These are phyloP conservation scores for Didymella glomerata DNA, from an alignment of 2,329 filamentous ascomycete species.

Conservation along the genomic window DNA sequence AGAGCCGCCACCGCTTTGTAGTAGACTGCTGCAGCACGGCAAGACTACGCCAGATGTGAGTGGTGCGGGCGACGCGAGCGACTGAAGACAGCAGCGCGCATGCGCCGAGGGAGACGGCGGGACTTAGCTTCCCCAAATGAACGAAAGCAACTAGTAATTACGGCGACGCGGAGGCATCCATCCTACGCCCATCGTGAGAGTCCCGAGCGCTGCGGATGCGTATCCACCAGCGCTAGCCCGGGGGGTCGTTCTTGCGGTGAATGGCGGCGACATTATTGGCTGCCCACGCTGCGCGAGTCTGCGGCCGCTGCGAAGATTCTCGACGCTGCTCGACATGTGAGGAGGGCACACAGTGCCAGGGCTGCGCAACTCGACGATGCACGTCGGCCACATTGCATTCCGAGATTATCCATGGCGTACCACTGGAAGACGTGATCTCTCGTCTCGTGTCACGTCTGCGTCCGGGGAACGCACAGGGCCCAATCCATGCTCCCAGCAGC, in stretches of 20 bases:
- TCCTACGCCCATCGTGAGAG: slow-evolving; percentile 19
- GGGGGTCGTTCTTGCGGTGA: slow-evolving; percentile 16
- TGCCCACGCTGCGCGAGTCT: not conserved
- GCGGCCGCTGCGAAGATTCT: slow-evolving; percentile 6
- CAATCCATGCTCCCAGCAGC: slow-evolving; percentile 17
- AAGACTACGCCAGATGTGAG: slow-evolving; percentile 20
- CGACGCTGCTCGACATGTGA: slow-evolving; percentile 15
- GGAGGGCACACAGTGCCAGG: not conserved
- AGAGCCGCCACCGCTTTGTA: slow-evolving; percentile 17
- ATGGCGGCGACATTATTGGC: slow-evolving; percentile 2
- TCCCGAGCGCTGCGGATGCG: slow-evolving; percentile 3
- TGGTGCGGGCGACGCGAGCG: slow-evolving; percentile 9
- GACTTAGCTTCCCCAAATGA: slow-evolving; percentile 36
- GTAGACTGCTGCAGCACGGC: slow-evolving; percentile 21
- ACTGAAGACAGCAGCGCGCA: slow-evolving; percentile 17
- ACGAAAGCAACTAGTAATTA: slow-evolving; percentile 29
- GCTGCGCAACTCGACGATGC: slow-evolving; percentile 3
- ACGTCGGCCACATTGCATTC: slow-evolving; percentile 13
- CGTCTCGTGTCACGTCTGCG: slow-evolving; percentile 12
- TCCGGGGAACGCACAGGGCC: slow-evolving; percentile 16
- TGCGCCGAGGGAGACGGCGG: slow-evolving; percentile 33
- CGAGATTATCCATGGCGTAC: not conserved
- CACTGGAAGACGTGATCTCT: not conserved
- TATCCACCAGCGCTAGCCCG: slow-evolving; percentile 2
- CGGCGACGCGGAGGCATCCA: slow-evolving; percentile 20